Base-by-base conservation (phyloP, 2,329 filamentous ascomycete species). In the Sporothrix inflata region DNA sequence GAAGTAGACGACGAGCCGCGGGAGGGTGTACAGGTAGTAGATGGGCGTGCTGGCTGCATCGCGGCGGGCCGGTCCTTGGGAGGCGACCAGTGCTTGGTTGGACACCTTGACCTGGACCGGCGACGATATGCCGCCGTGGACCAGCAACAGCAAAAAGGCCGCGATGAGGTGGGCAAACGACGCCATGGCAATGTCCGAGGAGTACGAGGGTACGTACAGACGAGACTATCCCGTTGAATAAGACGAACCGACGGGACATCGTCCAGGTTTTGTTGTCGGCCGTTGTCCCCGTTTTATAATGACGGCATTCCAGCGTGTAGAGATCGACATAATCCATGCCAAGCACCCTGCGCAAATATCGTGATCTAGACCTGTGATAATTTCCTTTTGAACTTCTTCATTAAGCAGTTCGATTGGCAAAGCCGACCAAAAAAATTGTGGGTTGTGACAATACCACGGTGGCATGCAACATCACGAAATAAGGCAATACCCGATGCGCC, bases 1-100 rank as follows among this genome's bases (percentile, higher is more conserved):
- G 78, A 85, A 86, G 79, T 87, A 87, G 65, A 84, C 80, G 49
- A 87, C 83, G 40, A 88, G 80, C 21, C 85, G 84, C 69, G 83
- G 85, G 4, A 74, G 72, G 14, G 60, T 66, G 42, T 71, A 71
- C 1, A 21, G 38, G 11, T 42, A 24, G 38, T 63, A 63, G n/a
- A 42, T 6, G 57, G 57, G n/a, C 14, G 14, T 57, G 24, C 14
- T 34, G n/a, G 57, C 34, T 2, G 2, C 57, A 8, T 40, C 34
- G 4, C 57, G 57, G 57, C 34, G 34, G 34, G 19, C 34, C n/a
- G 34, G 19, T 24, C n/a, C 3, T 11, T 14, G n/a, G 34, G 34
- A n/a, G 11, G 11, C 34, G 55, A 19, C 55, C 4, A 19, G 8
- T 2, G 55, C 6, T n/a, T 53, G 47, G 47, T 9, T 1, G 1